Base-by-base conservation (phyloP, 768 basidiomycete genomes). In the Boletus sp. region DNA sequence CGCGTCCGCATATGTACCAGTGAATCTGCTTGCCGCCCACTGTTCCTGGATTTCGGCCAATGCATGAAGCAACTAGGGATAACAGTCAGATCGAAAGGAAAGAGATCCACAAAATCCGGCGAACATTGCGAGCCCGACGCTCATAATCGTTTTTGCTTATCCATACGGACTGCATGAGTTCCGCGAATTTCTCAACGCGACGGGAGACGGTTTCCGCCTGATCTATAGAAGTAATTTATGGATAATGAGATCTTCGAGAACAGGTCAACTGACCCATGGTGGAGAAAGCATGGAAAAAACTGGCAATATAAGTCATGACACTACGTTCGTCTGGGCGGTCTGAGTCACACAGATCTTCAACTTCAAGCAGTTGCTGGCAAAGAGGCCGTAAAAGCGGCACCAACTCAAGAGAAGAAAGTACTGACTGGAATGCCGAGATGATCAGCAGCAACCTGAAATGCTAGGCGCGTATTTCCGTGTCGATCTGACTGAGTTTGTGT, bases 301-400 rank as follows among this genome's bases (percentile, higher is more conserved):
- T 92, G 35, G 97, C 97, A 46, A 99, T 89, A 63, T 98, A 98
- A 5, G 94, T 98, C 93, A 98, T 98, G 11, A 98, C 92, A 72
- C 90, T 93, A 37, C 94, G 86, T 74, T 99, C 97, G 71, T 99
- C 97, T 0, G 96, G 96, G 47, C 81, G 83, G n/a, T 77, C 77
- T 0, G 86, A 83, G 67, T 94, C 93, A 63, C 93, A 95, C 32
- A 99, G 73, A 77, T 99, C 97, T 53, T 93, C 89, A 0, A 98
- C 96, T 79, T 99, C 97, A 18, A 99, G 82, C 5, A 99, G 77
- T 87, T 91, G 92, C 93, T 97, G 54, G 33, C 30, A 47, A 44
- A 33, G 24, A 36, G 7, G 39, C 48, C 37, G 61, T 39, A 57
- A 58, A 58, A 45, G 30, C 5, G 11, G 32, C 15, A 24, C 50